phyloP scores from a whole-genome alignment of 441 rosid genomes.

The Syzygium malaccense region DNA sequence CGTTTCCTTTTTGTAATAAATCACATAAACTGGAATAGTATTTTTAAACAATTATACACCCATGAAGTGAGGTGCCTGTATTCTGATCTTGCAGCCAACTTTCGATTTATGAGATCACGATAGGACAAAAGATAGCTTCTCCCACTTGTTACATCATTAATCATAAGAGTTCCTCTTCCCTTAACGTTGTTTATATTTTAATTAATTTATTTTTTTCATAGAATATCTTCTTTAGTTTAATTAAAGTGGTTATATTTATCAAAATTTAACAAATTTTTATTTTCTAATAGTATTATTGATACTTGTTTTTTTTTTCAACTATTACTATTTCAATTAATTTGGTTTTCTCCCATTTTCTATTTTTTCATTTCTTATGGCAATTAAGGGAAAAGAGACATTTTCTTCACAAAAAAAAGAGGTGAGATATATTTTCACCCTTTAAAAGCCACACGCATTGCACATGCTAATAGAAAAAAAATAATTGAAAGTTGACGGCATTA shows the following conservation, averaged over 20 bases:
- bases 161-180: background rate
- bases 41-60: background rate
- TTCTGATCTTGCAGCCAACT: background rate
- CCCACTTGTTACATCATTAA: background rate
- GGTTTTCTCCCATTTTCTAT: background rate
- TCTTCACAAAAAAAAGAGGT: background rate
- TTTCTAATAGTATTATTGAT: no score
- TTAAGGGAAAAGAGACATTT: background rate
- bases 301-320: background rate
- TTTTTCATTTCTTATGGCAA: background rate
- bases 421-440: background rate
- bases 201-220: background rate
- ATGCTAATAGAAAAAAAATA: rapidly evolving
- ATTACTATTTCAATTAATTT: background rate
- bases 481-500: rapidly evolving
- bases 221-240: background rate
- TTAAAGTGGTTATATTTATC: background rate
- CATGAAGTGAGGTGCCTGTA: background rate
- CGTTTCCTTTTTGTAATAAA: background rate
- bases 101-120: background rate
- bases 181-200: background rate
- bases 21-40: background rate
- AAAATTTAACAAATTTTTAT: background rate
- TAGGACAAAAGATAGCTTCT: background rate
- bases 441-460: rapidly evolving